Conservation (phyloP, 2,329 filamentous ascomycete genomes). For the Neonectria hederae region DNA sequence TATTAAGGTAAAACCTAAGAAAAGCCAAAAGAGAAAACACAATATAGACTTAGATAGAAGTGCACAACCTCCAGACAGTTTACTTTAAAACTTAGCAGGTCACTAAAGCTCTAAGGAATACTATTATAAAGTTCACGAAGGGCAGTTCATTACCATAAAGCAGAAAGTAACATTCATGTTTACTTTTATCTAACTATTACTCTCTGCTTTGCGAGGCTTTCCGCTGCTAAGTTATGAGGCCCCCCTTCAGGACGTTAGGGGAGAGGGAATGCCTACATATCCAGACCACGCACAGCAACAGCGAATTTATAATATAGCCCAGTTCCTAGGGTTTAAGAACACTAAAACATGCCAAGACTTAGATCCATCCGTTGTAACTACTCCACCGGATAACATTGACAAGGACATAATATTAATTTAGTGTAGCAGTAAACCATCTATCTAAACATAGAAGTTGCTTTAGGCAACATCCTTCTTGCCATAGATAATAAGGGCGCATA, state of each 20-base stretch:
- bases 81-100: background rate
- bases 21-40: background rate
- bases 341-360: background rate
- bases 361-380: too few relatives aligned
- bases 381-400: background rate
- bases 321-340: background rate
- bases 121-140: background rate
- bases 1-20: background rate
- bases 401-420: background rate
- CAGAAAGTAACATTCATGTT: background rate
- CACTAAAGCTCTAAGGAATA: background rate
- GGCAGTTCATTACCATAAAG: background rate
- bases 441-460: background rate
- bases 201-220: background rate
- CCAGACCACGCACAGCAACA: background rate
- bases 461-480: too few relatives aligned
- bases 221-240: background rate
- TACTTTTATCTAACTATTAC: background rate
- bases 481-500: too few relatives aligned
- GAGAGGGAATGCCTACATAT: background rate
- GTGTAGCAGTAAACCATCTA: background rate
- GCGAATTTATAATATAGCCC: background rate
- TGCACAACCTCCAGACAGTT: background rate
- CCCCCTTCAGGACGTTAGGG: background rate
- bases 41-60: background rate